Evolutionary conservation across 306 rosid genomes (phyloP).

Genomic region (Citrullus mucosospermus): DNA sequence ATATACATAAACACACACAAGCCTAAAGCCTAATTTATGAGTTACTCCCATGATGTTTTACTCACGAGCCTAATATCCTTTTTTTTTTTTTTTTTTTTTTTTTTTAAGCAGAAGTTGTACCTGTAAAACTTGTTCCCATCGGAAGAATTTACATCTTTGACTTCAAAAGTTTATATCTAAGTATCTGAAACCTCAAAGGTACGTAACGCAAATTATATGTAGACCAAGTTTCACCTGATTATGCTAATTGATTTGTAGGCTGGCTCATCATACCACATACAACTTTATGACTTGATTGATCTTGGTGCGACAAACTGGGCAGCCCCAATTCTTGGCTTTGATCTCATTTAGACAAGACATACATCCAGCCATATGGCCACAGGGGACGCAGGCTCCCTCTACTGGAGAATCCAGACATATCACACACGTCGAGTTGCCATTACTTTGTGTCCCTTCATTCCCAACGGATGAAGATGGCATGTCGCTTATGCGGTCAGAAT

Average conservation of each 20-base stretch:
- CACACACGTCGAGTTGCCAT: conserved; percentile 43
- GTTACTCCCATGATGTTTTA: not conserved
- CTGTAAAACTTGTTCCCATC: not conserved
- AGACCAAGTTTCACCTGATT: not conserved
- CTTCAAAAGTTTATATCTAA: not conserved
- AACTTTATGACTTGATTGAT: conserved; percentile 67
- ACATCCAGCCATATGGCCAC: conserved; percentile 98
- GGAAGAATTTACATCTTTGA: not conserved
- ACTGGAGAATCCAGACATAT: conserved; percentile 93
- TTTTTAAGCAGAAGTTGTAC: not conserved
- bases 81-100: not conserved
- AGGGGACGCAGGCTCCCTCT: conserved; percentile 95
- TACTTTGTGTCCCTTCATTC: conserved; percentile 23
- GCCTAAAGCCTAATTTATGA: not conserved
- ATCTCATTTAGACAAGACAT: conserved; percentile 91
- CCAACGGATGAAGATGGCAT: conserved; percentile 26
- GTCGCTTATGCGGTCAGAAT: conserved; percentile 26
- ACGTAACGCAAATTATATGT: not conserved
- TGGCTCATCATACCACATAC: conserved; percentile 54
- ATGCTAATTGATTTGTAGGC: not conserved
- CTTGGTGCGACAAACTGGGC: conserved; percentile 91
- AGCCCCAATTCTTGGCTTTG: conserved; percentile 82
- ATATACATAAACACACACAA: not conserved
- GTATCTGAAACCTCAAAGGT: not conserved
- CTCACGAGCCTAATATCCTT: not conserved